Evolutionary conservation across 129 eudicot species (phyloP), one percentile per base, ranked within the genome.

Genomic region (Solidago caesia): DNA sequence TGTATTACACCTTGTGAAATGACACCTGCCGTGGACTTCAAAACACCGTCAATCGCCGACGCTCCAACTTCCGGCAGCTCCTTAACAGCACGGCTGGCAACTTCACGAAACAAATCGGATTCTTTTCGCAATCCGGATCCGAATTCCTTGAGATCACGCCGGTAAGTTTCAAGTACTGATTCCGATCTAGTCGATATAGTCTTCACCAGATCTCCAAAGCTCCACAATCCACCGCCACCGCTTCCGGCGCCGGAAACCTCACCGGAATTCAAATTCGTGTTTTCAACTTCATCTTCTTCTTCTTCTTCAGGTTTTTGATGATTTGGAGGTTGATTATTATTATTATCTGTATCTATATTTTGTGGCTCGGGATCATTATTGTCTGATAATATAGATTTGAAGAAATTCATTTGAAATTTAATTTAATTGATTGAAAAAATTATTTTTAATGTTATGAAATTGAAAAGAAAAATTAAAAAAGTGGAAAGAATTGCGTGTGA

Each of bases 51-150:
- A 13, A 92, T 91, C 5, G 83, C 82, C 15, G 96, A 77, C 10
- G 96, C 82, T 11, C 96, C 83, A 56, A 87, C 87, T 62, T 90
- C 95, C 67, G 97, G 97, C 9, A 88, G 81, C 13, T 91, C 97
- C 86, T 88, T 88, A 45, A 88, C 95, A 25, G 93, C 97, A 4
- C 86, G 86, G 75, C 82, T 85, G 2, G 97, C 95, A 3, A 68
- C 91, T 59, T 89, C 96, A 14, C 84, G 86, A 64, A 92, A 63
- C 71, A 88, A 43, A 58, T 75, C 94, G 1, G 96, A 87, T 70
- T 92, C 98, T 61, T 84, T 89, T 53, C 80, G 81, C 33, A 89
- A 75, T 5, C 96, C 96, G 13, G 90, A 80, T 42, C 89, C 82
- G 67, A 92, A 92, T 67, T 92, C 98, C 80, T 86, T 71, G 16